Evolutionary conservation across 371 early-diverging fungal genomes (phyloP), one percentile per base, ranked within the genome.

Genomic region (Haplosporangium sp.): DNA sequence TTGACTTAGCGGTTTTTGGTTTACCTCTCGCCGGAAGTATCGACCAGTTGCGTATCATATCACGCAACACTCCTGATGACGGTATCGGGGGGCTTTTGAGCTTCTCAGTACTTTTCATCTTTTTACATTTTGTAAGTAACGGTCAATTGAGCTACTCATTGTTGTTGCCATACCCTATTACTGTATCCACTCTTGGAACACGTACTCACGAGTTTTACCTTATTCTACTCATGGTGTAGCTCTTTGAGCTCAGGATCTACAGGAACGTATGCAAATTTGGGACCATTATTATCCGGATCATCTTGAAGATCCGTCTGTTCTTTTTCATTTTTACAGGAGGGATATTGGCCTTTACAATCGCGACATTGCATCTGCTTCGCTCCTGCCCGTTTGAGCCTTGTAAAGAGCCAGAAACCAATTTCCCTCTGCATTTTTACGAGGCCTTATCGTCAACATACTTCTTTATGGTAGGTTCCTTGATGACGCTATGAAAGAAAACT

Each of bases 261-360:
- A 46, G 46, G 21, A 23, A 36, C 6, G 59, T 59, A 6, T 59
- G 59, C 37, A 14, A 59, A 16, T 59, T 46, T n/a, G 48, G 36
- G 36, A 59, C 59, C 16, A 59, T 59, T 14, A 47, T 59, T 6
- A 23, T 47, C 21, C 59, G 46, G 14, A 42, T 18, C 21, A 45
- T 59, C 5, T 18, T 10, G 1, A 16, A 59, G 48, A 47, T 59
- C 48, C 40, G 46, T 11, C 23, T 59, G 14, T 59, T 59, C 37
- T 59, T 59, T 14, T 21, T 59, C n/a, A 47, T 59, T 29, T 47
- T 59, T n/a, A 48, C 59, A 6, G 46, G 59, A 42, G 59, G 59
- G 8, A 47, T 59, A 10, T 7, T 59, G 11, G 46, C 36, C 2
- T 59, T 59, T 36, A 23, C 48, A 10, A 59, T 59, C 16, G 46